These are phyloP conservation scores for Aspergillus panamensis DNA, from an alignment of 495 filamentous ascomycete species.

Conservation along the genomic window DNA sequence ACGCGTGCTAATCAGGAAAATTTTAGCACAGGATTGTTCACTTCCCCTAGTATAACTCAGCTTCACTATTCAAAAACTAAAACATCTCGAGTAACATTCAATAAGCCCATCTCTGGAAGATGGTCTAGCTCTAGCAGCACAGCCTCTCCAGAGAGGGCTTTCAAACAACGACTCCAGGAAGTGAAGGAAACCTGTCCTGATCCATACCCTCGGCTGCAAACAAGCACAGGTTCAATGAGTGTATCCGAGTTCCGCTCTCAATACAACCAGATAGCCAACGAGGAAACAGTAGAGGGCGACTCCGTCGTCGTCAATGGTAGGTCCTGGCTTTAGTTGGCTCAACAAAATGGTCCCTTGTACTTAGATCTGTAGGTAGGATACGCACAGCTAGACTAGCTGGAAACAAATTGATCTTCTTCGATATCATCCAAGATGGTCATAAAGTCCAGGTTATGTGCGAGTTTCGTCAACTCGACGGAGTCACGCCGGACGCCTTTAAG, in stretches of 20 bases:
- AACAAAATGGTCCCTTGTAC: conserved; percentile 32
- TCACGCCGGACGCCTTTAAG: conserved; percentile 52
- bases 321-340: conserved; percentile 30
- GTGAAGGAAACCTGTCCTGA: conserved; percentile 42
- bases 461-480: conserved; percentile 50
- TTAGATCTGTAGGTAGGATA: conserved; percentile 64
- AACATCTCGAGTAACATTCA: conserved; percentile 9
- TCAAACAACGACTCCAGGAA: conserved; percentile 49
- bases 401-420: conserved; percentile 78
- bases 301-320: conserved; percentile 45
- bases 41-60: conserved; percentile 4
- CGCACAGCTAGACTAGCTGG: conserved; percentile 54
- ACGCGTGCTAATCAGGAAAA: conserved; percentile 13
- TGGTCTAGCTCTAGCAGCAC: conserved; percentile 33
- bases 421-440: conserved; percentile 66
- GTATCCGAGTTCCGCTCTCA: conserved; percentile 37
- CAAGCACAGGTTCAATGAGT: conserved; percentile 32
- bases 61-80: conserved; percentile 5
- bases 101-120: not conserved
- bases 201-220: conserved; percentile 50
- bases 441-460: conserved; percentile 73
- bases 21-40: conserved; percentile 30
- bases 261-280: conserved; percentile 38
- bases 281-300: conserved; percentile 46
- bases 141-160: conserved; percentile 36